phyloP scores from a whole-genome alignment of 2,329 filamentous ascomycete genomes.

The Aspergillus spinulosporus region DNA sequence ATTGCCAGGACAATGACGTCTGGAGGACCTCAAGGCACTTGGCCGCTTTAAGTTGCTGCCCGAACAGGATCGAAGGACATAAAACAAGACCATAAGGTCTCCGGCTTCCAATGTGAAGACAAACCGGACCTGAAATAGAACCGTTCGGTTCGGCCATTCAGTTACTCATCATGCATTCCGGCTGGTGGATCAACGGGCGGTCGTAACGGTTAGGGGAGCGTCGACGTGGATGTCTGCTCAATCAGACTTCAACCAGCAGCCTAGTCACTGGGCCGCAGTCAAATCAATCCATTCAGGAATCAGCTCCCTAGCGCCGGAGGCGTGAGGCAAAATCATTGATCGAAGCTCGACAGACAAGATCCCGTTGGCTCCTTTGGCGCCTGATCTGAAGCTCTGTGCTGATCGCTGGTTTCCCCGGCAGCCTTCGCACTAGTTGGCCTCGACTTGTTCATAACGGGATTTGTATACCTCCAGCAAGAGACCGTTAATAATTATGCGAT shows the following conservation, averaged over 20 bases:
- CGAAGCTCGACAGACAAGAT: background rate
- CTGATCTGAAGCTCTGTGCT: slow-evolving; percentile 14
- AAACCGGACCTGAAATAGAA: slow-evolving; percentile 3
- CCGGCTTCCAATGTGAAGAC: background rate
- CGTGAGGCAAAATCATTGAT: slow-evolving; percentile 1
- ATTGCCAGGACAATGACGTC: slow-evolving; percentile 1
- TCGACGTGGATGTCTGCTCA: background rate
- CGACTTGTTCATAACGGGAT: slow-evolving; percentile 5
- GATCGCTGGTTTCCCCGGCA: slow-evolving; percentile 21
- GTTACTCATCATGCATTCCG: background rate
- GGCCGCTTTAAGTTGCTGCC: background rate
- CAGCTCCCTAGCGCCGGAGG: slow-evolving; percentile 1
- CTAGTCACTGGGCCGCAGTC: background rate
- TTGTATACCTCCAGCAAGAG: slow-evolving; percentile 6
- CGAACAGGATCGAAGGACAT: background rate
- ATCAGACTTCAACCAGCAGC: background rate
- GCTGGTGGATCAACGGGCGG: slow-evolving; percentile 5
- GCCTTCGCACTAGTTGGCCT: slow-evolving; percentile 14
- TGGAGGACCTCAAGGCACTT: background rate
- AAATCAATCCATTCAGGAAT: background rate
- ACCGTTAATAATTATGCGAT: slow-evolving; percentile 2
- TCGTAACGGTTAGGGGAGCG: background rate
- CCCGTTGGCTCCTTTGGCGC: slow-evolving; percentile 14
- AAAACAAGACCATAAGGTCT: background rate
- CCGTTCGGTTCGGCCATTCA: background rate